Evolutionary conservation across 805 yeast genomes (phyloP), one percentile per base, ranked within the genome.

Genomic region (Lipomyces orientalis): DNA sequence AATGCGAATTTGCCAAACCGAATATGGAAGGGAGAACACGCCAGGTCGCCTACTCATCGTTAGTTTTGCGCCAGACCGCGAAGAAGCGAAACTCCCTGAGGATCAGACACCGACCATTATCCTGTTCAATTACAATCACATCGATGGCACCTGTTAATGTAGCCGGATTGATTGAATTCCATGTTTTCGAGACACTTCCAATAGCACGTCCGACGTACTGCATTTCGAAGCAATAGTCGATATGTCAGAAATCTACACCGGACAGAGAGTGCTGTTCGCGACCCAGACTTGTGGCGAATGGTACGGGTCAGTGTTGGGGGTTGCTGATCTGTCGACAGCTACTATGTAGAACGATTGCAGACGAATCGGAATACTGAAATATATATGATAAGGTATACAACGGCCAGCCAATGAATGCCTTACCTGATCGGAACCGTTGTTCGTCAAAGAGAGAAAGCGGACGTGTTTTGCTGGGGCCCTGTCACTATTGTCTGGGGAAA

Each of bases 101-200:
- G 8, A 29, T 34, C 55, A 52, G 22, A 51, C 16, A 65, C 77
- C 51, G 78, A 49, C 91, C 94, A 76, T 89, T 88, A 12, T 90
- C 90, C 76, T 91, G 96, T 79, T 94, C 97, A 12, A 95, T 89
- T 9, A 93, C 98, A 54, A 95, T 91, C 64, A 95, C 93, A 78
- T 95, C 99, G 77, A 95, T 95, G 25, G 98, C 99, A 4, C 99
- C 99, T 25, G 97, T 88, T 19, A 95, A 84, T 0, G 99, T 95
- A 1, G 98, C 92, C 1, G 99, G 99, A 75, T 95, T 95, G 72
- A 95, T 87, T 34, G 98, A 91, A 72, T 93, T 92, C 98, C 98
- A 94, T 60, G 97, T 95, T 78, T 93, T 93, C 66, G 97, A 93
- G 7, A 95, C 97, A 49, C 97, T 90, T 39, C 92, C 98, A 67